Percentiles rank a stretch among this genome's conserved stretches.
These are phyloP conservation scores for Diatrype stigma DNA, from an alignment of 2,329 filamentous ascomycete species.

Conservation along the genomic window DNA sequence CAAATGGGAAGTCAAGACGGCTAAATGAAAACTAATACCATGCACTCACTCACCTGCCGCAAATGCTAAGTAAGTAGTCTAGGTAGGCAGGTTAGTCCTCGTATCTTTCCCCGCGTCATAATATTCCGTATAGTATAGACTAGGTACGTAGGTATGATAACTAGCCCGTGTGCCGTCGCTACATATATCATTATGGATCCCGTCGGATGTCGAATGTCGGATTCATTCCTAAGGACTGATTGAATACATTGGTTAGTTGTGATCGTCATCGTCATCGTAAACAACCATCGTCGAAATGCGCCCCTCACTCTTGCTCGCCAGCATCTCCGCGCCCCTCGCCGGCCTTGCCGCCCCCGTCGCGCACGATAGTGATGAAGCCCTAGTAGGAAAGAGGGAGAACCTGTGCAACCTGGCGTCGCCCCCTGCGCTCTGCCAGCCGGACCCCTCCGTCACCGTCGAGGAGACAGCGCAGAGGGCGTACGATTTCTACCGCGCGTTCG, in stretches of 20 bases:
- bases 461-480: constrained; percentile 35
- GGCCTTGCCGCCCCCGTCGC: constrained; percentile 22
- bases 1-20: constrained; percentile 17
- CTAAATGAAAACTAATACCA: constrained; percentile 15
- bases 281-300: constrained; percentile 27
- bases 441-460: constrained; percentile 29
- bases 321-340: constrained; percentile 22
- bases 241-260: too few species aligned
- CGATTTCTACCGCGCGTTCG: constrained; percentile 37
- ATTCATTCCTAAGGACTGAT: too few species aligned
- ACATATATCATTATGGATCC: constrained; percentile 8
- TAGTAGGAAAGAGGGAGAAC: constrained; percentile 31
- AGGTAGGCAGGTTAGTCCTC: too few species aligned
- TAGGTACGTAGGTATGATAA: neutral
- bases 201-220: constrained; percentile 1
- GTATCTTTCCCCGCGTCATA: constrained; percentile 18
- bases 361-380: constrained; percentile 10
- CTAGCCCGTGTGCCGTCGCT: neutral
- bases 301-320: constrained; percentile 18
- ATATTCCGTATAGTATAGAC: constrained; percentile 2
- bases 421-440: constrained; percentile 31
- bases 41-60: too few species aligned
- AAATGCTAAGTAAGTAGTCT: too few species aligned
- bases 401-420: constrained; percentile 32
- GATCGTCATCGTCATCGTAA: too few species aligned